Conservation (phyloP, 129 eudicot species). For the Silybum marianum region DNA sequence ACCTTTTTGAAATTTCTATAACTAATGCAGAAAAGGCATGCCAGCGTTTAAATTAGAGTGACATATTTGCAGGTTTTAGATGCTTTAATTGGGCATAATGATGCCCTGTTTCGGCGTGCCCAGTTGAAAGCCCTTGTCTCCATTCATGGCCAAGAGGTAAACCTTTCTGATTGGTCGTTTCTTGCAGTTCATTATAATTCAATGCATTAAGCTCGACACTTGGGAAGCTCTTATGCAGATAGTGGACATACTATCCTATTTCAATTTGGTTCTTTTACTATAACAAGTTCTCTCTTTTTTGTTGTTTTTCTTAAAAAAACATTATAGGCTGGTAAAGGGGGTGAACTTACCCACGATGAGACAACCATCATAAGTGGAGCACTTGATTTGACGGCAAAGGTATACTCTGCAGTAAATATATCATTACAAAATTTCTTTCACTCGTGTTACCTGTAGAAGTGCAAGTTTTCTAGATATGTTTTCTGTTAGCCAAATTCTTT, state of each 20-base stretch:
- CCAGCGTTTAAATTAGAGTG: conserved; percentile 10
- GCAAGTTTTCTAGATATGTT: conserved; percentile 13
- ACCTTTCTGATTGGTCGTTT: conserved; percentile 10
- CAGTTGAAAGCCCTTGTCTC: conserved; percentile 97
- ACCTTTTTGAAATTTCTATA: neutral
- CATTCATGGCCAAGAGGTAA: conserved; percentile 93
- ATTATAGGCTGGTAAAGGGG: conserved; percentile 94
- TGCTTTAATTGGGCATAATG: conserved; percentile 74
- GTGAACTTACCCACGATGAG: conserved; percentile 95
- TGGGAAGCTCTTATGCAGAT: neutral
- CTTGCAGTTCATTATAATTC: conserved; percentile 8
- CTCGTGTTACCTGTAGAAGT: neutral
- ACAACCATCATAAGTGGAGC: conserved; percentile 97
- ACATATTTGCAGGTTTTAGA: conserved; percentile 70
- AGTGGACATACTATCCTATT: conserved; percentile 7
- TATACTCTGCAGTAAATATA: conserved; percentile 28
- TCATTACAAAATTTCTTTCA: conserved; percentile 16
- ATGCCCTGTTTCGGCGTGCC: conserved; percentile 84
- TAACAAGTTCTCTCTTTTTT: conserved; percentile 7
- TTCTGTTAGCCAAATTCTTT: neutral
- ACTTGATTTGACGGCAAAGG: conserved; percentile 94
- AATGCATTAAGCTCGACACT: neutral
- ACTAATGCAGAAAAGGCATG: neutral
- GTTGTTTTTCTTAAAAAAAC: neutral
- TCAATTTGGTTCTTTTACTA: neutral